Conservation (phyloP, 345 rosid genomes). For the Trapa bicornis region DNA sequence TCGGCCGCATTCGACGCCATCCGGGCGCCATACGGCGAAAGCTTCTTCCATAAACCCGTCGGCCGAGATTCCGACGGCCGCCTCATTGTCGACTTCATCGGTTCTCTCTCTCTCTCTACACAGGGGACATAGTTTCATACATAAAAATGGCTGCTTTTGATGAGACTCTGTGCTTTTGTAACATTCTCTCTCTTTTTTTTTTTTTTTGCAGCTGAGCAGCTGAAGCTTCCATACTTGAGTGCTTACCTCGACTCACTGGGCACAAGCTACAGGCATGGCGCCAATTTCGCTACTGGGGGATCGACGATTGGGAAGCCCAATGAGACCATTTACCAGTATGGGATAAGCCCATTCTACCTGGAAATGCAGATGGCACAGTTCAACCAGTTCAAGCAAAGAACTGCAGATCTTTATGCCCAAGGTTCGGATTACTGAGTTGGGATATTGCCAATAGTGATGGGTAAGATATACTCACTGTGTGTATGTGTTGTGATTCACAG, state of each 20-base stretch:
- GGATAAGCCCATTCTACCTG: constrained; percentile 79
- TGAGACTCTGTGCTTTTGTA: background rate
- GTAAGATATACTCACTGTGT: background rate
- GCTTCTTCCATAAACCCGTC: constrained; percentile 13
- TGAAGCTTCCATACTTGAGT: constrained; percentile 60
- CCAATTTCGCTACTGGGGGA: constrained; percentile 89
- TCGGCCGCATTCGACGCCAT: constrained; percentile 16
- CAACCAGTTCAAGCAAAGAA: constrained; percentile 52
- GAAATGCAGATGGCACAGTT: constrained; percentile 86
- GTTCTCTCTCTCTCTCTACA: background rate
- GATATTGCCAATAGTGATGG: background rate
- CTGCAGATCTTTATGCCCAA: constrained; percentile 36
- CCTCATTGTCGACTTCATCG: constrained; percentile 18
- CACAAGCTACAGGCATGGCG: constrained; percentile 70
- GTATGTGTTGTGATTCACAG: constrained; percentile 19
- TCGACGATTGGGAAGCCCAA: constrained; percentile 77
- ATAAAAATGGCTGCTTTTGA: background rate
- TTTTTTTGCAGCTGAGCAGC: constrained; percentile 51
- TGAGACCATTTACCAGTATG: constrained; percentile 73
- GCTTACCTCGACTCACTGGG: constrained; percentile 86
- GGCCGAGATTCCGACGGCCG: constrained; percentile 17
- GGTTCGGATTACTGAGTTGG: constrained; percentile 17
- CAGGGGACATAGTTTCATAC: no score
- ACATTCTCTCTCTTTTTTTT: background rate
- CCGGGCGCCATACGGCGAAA: constrained; percentile 6